Evolutionary conservation across 2,329 filamentous ascomycete species (phyloP).

Genomic region (Pseudopyrenochaeta lycopersici): DNA sequence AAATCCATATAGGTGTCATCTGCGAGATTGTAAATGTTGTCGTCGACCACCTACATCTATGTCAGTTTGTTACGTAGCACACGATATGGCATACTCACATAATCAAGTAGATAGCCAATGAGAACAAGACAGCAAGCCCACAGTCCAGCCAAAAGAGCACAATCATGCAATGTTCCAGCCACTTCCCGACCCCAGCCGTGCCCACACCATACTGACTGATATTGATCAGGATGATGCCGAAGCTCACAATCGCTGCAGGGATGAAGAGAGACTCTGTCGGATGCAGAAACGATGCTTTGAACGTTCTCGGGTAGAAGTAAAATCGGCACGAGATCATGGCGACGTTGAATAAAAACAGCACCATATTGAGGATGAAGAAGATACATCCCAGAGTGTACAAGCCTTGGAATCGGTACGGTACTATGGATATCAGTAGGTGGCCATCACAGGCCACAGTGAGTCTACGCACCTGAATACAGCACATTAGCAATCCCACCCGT

Average conservation of each 20-base stretch:
- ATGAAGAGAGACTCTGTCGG: slow-evolving; percentile 82
- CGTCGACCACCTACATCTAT: slow-evolving; percentile 65
- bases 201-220: slow-evolving; percentile 75
- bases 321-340: slow-evolving; percentile 74
- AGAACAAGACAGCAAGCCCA: slow-evolving; percentile 71
- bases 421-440: slow-evolving; percentile 13
- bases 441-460: no score
- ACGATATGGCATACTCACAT: slow-evolving; percentile 62
- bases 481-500: slow-evolving; percentile 69
- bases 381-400: slow-evolving; percentile 59
- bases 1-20: slow-evolving; percentile 91
- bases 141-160: slow-evolving; percentile 80
- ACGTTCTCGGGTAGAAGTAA: slow-evolving; percentile 73
- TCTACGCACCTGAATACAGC: slow-evolving; percentile 61
- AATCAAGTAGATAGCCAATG: slow-evolving; percentile 76
- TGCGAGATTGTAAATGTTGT: slow-evolving; percentile 76
- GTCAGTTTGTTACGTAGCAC: not conserved
- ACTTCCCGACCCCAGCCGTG: slow-evolving; percentile 62
- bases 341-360: slow-evolving; percentile 76
- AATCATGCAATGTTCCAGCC: slow-evolving; percentile 64
- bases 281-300: slow-evolving; percentile 75
- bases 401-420: slow-evolving; percentile 54
- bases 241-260: slow-evolving; percentile 72
- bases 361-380: slow-evolving; percentile 59
- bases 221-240: slow-evolving; percentile 71